These are phyloP conservation scores for Ceratocystis eucalypticola DNA, from an alignment of 2,329 filamentous ascomycete species.

Conservation along the genomic window DNA sequence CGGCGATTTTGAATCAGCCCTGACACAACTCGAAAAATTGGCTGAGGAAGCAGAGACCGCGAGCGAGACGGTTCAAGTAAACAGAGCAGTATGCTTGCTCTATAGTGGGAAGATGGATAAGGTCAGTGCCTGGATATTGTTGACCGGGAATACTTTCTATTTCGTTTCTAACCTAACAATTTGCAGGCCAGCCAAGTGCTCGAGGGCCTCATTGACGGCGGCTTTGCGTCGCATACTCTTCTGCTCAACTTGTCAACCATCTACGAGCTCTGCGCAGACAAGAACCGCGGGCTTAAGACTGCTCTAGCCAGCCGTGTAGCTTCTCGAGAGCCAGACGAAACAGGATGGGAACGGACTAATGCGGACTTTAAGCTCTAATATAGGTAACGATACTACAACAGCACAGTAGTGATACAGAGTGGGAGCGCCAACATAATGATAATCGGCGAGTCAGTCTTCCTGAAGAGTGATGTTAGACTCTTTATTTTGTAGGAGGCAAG, in stretches of 20 bases:
- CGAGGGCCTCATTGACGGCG: slow-evolving; percentile 48
- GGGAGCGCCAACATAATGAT: too few relatives aligned
- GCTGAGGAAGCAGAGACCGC: slow-evolving; percentile 28
- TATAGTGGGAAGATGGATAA: slow-evolving; percentile 67
- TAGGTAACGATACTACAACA: neutral
- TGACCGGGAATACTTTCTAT: neutral
- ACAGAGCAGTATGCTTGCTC: slow-evolving; percentile 69
- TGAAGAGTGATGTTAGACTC: too few relatives aligned
- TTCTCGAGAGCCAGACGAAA: slow-evolving; percentile 38
- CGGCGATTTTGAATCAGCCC: slow-evolving; percentile 53
- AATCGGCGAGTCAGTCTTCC: too few relatives aligned
- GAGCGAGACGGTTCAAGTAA: slow-evolving; percentile 64
- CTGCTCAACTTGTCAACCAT: slow-evolving; percentile 84
- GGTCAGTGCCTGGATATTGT: slow-evolving; percentile 31
- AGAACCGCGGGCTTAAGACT: slow-evolving; percentile 54
- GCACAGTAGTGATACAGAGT: too few relatives aligned
- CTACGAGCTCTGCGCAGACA: slow-evolving; percentile 82
- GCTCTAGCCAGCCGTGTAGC: slow-evolving; percentile 58
- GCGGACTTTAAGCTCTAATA: slow-evolving; percentile 60
- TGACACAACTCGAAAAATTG: slow-evolving; percentile 45
- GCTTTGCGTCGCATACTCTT: slow-evolving; percentile 60
- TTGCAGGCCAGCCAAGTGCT: slow-evolving; percentile 50
- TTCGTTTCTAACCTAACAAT: neutral
- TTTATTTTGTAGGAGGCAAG: too few relatives aligned
- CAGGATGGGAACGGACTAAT: slow-evolving; percentile 58